phyloP scores from a whole-genome alignment of 805 yeast species.

The Gaillardinia entomophila region DNA sequence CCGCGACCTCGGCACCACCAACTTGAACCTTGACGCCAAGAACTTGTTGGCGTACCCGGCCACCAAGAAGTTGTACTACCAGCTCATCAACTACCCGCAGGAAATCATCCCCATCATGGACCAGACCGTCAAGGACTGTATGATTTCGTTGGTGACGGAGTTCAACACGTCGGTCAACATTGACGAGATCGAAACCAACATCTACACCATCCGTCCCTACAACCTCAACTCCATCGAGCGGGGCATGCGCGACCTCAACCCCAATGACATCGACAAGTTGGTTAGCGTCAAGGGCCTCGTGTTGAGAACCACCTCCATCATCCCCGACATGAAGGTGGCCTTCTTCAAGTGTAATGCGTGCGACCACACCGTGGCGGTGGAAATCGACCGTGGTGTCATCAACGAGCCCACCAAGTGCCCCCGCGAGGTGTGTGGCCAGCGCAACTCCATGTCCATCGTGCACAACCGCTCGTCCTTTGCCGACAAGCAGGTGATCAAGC shows the following conservation, averaged over 20 bases:
- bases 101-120: conserved; percentile 98
- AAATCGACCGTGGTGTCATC: conserved; percentile 90
- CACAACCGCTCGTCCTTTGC: conserved; percentile 93
- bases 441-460: conserved; percentile 81
- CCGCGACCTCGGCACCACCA: conserved; percentile 74
- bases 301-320: conserved; percentile 79
- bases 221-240: conserved; percentile 60
- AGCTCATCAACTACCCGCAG: conserved; percentile 88
- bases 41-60: conserved; percentile 72
- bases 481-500: conserved; percentile 88
- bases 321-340: conserved; percentile 97
- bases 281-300: conserved; percentile 90
- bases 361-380: conserved; percentile 86
- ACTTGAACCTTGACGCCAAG: conserved; percentile 77
- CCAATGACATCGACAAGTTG: conserved; percentile 89
- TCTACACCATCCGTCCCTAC: conserved; percentile 86
- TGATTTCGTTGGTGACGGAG: conserved; percentile 57
- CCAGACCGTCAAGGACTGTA: conserved; percentile 85
- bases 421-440: conserved; percentile 75
- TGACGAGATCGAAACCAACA: conserved; percentile 73
- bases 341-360: conserved; percentile 94
- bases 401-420: conserved; percentile 93
- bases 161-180: conserved; percentile 26
- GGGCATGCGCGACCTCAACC: conserved; percentile 92
- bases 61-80: conserved; percentile 76